Conservation (phyloP, 352 stramenopile genomes). For the Vaucheria bursata region DNA sequence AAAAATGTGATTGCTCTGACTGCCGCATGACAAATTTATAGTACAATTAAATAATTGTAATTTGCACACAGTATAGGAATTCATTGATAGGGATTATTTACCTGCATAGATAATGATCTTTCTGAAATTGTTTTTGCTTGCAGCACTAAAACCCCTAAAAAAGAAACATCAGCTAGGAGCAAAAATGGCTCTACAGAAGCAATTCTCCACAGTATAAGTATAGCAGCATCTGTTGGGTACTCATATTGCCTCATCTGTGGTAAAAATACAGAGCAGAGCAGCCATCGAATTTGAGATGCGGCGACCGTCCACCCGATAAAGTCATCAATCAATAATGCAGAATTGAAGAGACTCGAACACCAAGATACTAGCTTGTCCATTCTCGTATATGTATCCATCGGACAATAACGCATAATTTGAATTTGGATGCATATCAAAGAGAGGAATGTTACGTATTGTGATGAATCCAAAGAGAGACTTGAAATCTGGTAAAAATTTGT, state of each 20-base stretch:
- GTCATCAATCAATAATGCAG: too few relatives aligned
- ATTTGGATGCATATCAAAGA: too few relatives aligned
- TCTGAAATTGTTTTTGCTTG: neutral
- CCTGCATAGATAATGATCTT: neutral
- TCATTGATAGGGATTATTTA: neutral
- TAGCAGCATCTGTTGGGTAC: neutral
- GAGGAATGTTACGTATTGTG: too few relatives aligned
- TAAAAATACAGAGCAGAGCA: neutral
- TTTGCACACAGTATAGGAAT: too few relatives aligned
- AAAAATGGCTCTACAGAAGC: neutral
- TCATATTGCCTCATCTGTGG: neutral
- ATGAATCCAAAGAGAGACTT: too few relatives aligned
- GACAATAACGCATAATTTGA: too few relatives aligned
- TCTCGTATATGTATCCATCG: too few relatives aligned
- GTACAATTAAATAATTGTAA: neutral
- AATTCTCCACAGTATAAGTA: neutral
- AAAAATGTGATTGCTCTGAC: neutral
- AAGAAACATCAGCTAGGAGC: neutral
- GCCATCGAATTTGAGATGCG: neutral
- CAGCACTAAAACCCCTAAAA: neutral
- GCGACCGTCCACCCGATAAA: too few relatives aligned
- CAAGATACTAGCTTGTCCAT: too few relatives aligned
- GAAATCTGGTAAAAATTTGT: too few relatives aligned
- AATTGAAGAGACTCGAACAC: too few relatives aligned
- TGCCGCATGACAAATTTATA: neutral